A percentile compares a stretch with the other conserved stretches of the same genome.
Conservation (phyloP, 202 grass and related monocot genomes). For the Hordeum pubiflorum region DNA sequence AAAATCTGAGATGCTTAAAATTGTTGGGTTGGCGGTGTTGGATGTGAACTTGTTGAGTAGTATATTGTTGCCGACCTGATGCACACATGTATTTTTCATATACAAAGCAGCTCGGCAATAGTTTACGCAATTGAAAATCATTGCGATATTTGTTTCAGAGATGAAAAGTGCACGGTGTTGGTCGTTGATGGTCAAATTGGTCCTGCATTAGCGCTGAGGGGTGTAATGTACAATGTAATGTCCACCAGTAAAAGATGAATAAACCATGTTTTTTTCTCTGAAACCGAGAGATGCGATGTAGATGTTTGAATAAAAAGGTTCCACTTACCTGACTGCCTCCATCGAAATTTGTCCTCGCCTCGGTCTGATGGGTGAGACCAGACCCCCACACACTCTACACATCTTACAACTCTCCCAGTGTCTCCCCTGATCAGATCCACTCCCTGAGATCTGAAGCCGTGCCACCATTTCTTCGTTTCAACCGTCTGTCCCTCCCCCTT, state of each 20-base stretch:
- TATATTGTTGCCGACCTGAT: background rate
- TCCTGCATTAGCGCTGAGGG: background rate
- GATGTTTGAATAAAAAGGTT: background rate
- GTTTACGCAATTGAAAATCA: background rate
- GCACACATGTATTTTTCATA: background rate
- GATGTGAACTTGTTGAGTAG: background rate
- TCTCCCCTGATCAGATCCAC: background rate
- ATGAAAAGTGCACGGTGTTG: background rate
- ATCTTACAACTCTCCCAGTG: background rate
- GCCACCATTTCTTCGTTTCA: background rate
- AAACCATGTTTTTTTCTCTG: background rate
- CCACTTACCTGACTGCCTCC: background rate
- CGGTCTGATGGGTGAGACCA: background rate
- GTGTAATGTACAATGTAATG: background rate
- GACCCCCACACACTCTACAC: background rate
- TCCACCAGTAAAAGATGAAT: background rate
- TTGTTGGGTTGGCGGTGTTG: background rate
- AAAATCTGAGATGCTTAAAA: background rate
- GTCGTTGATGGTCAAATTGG: background rate
- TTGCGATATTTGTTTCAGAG: background rate
- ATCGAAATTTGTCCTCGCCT: background rate
- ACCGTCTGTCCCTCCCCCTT: background rate
- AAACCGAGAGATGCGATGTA: background rate
- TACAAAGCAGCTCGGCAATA: background rate
- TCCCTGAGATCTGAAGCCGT: background rate